These are phyloP conservation scores for Croton laevigatus DNA, from an alignment of 441 rosid genomes.

Conservation along the genomic window DNA sequence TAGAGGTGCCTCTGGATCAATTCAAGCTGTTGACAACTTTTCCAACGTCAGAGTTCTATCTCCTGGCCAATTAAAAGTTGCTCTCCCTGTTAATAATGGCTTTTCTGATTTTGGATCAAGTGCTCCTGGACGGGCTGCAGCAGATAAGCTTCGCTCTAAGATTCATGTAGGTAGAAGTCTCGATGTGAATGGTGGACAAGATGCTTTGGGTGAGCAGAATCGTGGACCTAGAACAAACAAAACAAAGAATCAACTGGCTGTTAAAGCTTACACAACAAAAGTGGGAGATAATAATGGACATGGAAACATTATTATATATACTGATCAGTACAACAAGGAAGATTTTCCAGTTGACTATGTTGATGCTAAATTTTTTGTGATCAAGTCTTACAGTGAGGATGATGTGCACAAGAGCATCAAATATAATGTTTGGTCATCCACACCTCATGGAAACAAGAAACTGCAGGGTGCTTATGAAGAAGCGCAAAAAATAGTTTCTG, in stretches of 20 bases:
- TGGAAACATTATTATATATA: conserved; percentile 55
- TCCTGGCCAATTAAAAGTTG: conserved; percentile 43
- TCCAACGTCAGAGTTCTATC: conserved; percentile 47
- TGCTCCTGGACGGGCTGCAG: conserved; percentile 33
- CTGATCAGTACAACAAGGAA: conserved; percentile 69
- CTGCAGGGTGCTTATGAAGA: conserved; percentile 70
- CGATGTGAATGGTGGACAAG: conserved; percentile 35
- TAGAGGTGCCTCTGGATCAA: conserved; percentile 47
- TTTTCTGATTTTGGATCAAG: conserved; percentile 45
- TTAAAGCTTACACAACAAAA: conserved; percentile 58
- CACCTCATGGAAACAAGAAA: conserved; percentile 92
- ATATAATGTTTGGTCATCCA: conserved; percentile 89
- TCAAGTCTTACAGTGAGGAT: conserved; percentile 93
- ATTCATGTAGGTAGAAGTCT: conserved; percentile 36
- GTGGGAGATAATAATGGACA: conserved; percentile 54
- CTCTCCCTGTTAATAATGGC: conserved; percentile 34
- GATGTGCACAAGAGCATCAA: conserved; percentile 98
- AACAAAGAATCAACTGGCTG: conserved; percentile 49
- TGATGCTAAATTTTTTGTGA: conserved; percentile 77
- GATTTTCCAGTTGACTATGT: conserved; percentile 54
- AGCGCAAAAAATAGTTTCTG: conserved; percentile 58
- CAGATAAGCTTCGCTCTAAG: conserved; percentile 49
- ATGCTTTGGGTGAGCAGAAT: conserved; percentile 54
- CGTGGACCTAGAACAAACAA: conserved; percentile 60
- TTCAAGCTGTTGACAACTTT: conserved; percentile 39